A percentile compares a stretch with the other conserved stretches of the same genome.
Conservation (phyloP, 2,329 filamentous ascomycete genomes). For the Fusarium sarcochroum region DNA sequence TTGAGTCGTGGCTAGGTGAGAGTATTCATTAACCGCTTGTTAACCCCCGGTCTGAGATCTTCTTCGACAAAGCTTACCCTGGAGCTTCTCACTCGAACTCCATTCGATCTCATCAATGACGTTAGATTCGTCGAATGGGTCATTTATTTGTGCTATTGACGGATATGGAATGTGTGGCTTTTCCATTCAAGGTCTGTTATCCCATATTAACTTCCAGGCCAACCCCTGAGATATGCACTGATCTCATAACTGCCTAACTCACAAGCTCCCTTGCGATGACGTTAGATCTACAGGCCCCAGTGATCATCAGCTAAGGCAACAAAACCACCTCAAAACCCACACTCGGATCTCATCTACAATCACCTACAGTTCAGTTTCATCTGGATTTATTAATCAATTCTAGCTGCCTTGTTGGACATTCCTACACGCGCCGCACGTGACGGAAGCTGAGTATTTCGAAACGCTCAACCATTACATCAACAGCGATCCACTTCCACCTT, state of each 20-base stretch:
- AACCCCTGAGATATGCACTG: slow-evolving; percentile 20
- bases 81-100: not conserved
- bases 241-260: slow-evolving; percentile 13
- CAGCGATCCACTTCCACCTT: slow-evolving; percentile 15
- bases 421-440: slow-evolving; percentile 24
- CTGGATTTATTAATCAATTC: not conserved
- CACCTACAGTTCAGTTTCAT: not conserved
- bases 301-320: not conserved
- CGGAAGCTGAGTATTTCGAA: slow-evolving; percentile 8
- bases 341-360: not conserved
- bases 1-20: too few species aligned
- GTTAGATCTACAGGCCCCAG: slow-evolving; percentile 19
- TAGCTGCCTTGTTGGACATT: not conserved
- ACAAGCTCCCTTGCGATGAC: slow-evolving; percentile 20
- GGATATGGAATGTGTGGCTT: slow-evolving; percentile 19
- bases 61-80: slow-evolving; percentile 11
- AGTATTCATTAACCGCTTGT: too few species aligned
- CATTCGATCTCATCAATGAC: not conserved
- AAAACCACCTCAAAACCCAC: not conserved
- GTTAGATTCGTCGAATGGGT: not conserved
- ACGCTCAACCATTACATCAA: slow-evolving; percentile 20
- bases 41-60: too few species aligned
- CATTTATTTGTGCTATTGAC: not conserved
- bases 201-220: not conserved
- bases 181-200: not conserved